phyloP scores from a whole-genome alignment of 106 monocot species.

The Cymbidium sinense region DNA sequence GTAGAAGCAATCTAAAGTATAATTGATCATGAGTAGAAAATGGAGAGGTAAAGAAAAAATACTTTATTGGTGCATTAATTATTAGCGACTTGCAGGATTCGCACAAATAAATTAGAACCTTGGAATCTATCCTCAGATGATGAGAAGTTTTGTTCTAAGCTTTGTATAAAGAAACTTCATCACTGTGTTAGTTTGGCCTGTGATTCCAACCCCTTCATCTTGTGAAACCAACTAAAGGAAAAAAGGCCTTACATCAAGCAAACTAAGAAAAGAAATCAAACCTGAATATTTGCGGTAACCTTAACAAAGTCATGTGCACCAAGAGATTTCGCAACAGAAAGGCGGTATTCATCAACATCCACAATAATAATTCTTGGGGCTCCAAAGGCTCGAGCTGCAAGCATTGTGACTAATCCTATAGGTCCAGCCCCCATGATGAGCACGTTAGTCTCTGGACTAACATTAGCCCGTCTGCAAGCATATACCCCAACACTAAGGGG shows the following conservation, averaged over 20 bases:
- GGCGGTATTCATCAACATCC: slow-evolving; percentile 68
- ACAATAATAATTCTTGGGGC: slow-evolving; percentile 71
- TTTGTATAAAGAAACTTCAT: neutral
- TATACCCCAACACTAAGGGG: slow-evolving; percentile 94
- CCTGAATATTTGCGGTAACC: slow-evolving; percentile 67
- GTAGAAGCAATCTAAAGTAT: no score
- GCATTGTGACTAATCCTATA: slow-evolving; percentile 93
- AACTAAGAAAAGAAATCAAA: slow-evolving; percentile 16
- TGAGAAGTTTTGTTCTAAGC: neutral
- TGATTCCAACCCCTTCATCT: neutral
- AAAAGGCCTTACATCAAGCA: neutral
- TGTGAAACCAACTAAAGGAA: neutral
- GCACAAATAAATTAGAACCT: neutral
- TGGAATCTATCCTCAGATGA: neutral
- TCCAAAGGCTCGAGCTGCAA: slow-evolving; percentile 84
- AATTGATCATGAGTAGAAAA: no score
- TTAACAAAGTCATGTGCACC: slow-evolving; percentile 66
- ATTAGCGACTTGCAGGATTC: neutral
- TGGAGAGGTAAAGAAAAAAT: no score
- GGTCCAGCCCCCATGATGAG: slow-evolving; percentile 93
- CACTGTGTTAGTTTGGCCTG: neutral
- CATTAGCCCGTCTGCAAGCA: slow-evolving; percentile 72
- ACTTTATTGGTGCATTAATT: neutral
- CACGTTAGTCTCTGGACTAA: slow-evolving; percentile 77
- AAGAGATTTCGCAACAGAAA: slow-evolving; percentile 83